Evolutionary conservation across 2,329 filamentous ascomycete species (phyloP), one percentile per base, ranked within the genome.

Genomic region (Byssothecium circinans): DNA sequence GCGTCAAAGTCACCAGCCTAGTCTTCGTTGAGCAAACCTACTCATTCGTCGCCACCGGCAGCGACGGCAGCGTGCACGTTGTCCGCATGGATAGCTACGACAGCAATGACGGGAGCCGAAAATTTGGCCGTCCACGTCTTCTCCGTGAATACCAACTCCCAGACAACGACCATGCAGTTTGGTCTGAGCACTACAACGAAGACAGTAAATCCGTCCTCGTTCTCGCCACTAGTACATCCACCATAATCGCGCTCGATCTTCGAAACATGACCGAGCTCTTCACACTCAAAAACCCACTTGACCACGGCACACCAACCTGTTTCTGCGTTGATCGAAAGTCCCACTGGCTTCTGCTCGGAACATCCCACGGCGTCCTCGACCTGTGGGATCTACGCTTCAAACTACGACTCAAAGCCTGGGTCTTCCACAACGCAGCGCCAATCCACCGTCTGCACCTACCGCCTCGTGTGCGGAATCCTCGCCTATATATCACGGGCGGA

Each of bases 331-430:
- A 96, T 63, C 82, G 84, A 47, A 89, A 86, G 65, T 86, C 88
- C 41, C 91, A 94, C 64, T 99, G 94, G 94, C 77, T 99, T 2
- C 81, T 95, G 1, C 75, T 97, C 0, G 94, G 91, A 29, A 99
- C 95, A 0, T 89, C 90, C 0, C 91, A 97, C 66, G 94, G 95
- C 29, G 86, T 97, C 22, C 77, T 99, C 7, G 88, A 95, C 65
- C 80, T 99, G 1, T 99, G 94, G 94, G 94, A 99, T 70, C 78
- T 99, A 33, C 87, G 94, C n/a, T 99, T 99, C 78, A 87, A 85
- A 56, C 82, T 97, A 60, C 83, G 90, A 18, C 77, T 97, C 19
- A 91, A 89, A 68, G 88, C 86, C 12, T 97, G 91, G 90, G 90
- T 90, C 1, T 81, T 96, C 22, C 85, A 89, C 0, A 89, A 88